Evolutionary conservation across 225 moss, liverwort and hornwort genomes (phyloP), one percentile per base, ranked within the genome.

Genomic region (Asterella californica): DNA sequence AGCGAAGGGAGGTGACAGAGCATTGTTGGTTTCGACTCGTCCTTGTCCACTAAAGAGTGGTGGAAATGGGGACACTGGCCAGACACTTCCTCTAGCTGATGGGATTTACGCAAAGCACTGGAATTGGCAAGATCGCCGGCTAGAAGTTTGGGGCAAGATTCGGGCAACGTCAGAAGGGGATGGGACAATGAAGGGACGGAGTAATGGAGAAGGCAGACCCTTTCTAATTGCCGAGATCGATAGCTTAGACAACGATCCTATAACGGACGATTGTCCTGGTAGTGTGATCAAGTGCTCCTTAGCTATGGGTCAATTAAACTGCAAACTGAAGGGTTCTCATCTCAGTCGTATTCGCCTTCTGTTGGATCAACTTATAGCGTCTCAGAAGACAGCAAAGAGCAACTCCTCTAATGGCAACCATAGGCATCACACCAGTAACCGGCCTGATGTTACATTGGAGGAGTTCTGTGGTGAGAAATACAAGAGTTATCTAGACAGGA

Each of bases 171-270:
- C 22, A 46, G 55, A 79, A 21, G 72, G 57, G 32, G 72, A 77
- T 60, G 53, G 38, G 77, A 67, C 46, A 45, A 76, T 21, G 64
- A 74, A 29, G 54, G 55, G 37, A 42, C 46, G 48, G 33, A 59
- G 54, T 2, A 82, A 84, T 75, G 83, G 83, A 34, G 70, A 33
- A 36, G 85, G 80, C 15, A 87, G 87, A 62, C 95, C 94, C 25
- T 94, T 93, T 69, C 81, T 99, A 36, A 89, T 95, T 52, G 88
- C 84, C 68, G 97, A 99, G 76, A 87, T 83, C 76, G 90, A 87
- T 70, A 86, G 82, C 79, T 89, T 87, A 79, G 86, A 90, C 78
- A 82, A 87, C 78, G 84, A 85, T 76, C 87, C 82, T 22, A 77
- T 76, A 62, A 78, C 83, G 53, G 78, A 79, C 62, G 89, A 86